Conservation (phyloP, 495 filamentous ascomycete genomes). For the Aspergillus baeticus region DNA sequence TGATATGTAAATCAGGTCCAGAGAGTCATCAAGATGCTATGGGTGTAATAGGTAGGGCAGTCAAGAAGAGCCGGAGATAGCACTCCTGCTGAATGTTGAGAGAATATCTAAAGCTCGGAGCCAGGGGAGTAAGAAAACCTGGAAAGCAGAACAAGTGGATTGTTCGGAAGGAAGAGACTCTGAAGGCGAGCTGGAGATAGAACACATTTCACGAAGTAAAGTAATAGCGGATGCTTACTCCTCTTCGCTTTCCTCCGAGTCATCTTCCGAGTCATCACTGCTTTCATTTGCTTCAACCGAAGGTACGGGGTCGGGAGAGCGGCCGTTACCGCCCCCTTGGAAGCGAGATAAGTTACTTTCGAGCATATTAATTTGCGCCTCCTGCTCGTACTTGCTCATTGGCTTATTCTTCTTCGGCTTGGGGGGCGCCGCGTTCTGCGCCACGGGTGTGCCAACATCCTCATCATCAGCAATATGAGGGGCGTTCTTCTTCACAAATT, state of each 20-base stretch:
- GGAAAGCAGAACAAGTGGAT: not conserved
- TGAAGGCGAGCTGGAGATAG: not conserved
- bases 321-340: constrained; percentile 37
- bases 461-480: constrained; percentile 54
- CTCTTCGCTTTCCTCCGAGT: constrained; percentile 56
- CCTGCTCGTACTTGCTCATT: constrained; percentile 93
- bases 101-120: not conserved
- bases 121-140: not conserved
- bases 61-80: not conserved
- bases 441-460: constrained; percentile 33
- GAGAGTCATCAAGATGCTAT: not conserved
- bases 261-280: constrained; percentile 51
- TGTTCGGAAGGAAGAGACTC: not conserved
- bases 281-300: constrained; percentile 49
- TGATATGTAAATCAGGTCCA: constrained; percentile 5
- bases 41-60: not conserved
- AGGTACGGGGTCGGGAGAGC: constrained; percentile 40
- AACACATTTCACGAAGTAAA: not conserved
- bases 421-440: constrained; percentile 48
- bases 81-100: not conserved
- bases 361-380: constrained; percentile 79
- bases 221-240: constrained; percentile 33
- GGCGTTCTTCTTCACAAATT: constrained; percentile 68
- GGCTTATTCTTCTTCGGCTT: constrained; percentile 98
- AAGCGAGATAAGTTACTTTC: constrained; percentile 55